Percentiles rank a stretch among this genome's conserved stretches.
Evolutionary conservation across 345 rosid species (phyloP).

Genomic region (Theobroma cacao): DNA sequence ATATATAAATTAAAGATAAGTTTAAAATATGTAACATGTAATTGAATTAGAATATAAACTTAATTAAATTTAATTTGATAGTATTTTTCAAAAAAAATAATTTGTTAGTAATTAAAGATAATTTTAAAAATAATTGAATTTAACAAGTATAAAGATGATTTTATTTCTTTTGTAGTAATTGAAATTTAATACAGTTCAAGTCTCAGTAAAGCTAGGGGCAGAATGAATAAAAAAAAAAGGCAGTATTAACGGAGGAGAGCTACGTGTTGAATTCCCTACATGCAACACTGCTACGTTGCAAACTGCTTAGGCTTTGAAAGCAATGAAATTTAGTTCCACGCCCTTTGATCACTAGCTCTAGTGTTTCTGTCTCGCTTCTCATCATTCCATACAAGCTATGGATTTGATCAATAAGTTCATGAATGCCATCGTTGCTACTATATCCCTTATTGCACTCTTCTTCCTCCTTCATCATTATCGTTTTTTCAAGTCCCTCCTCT

Average conservation of each 20-base stretch:
- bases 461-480: slow-evolving; percentile 44
- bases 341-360: not conserved
- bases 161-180: too few relatives aligned
- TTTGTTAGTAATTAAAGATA: too few relatives aligned
- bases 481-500: slow-evolving; percentile 28
- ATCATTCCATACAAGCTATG: slow-evolving; percentile 7
- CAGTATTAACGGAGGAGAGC: not conserved
- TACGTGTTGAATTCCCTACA: slow-evolving; percentile 26
- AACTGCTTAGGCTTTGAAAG: not conserved
- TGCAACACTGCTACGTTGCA: slow-evolving; percentile 27
- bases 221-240: slow-evolving; percentile 19
- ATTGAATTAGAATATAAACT: too few relatives aligned
- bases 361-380: not conserved
- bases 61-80: too few relatives aligned
- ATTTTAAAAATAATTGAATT: too few relatives aligned
- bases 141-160: too few relatives aligned
- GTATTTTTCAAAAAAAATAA: too few relatives aligned
- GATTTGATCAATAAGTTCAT: slow-evolving; percentile 28
- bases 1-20: too few relatives aligned
- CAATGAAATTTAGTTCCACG: not conserved
- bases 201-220: too few relatives aligned
- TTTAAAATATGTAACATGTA: too few relatives aligned
- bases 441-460: slow-evolving; percentile 27
- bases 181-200: too few relatives aligned
- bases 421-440: slow-evolving; percentile 25